phyloP scores from a whole-genome alignment of 306 rosid genomes.

The Leucaena leucocephala region DNA sequence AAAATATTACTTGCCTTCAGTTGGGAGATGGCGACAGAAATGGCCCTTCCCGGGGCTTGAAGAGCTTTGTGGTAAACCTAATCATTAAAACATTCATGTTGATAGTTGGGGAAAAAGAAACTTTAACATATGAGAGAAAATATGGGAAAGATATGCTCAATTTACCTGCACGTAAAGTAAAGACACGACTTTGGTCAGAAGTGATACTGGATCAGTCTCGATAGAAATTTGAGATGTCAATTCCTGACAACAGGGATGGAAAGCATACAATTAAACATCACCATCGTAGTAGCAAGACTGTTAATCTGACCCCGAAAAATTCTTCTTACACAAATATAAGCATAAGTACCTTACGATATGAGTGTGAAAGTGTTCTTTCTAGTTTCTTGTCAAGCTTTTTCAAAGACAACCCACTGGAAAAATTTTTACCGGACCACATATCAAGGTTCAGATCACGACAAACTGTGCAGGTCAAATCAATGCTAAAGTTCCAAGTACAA shows the following conservation, averaged over 20 bases:
- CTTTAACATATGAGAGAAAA: neutral
- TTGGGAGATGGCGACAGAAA: constrained; percentile 77
- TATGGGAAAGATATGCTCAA: constrained; percentile 18
- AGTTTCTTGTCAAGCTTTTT: constrained; percentile 95
- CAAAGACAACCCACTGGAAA: constrained; percentile 72
- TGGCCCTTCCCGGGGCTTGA: constrained; percentile 99
- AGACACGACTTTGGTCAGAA: constrained; percentile 91
- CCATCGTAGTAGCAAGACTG: constrained; percentile 17
- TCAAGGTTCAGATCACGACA: constrained; percentile 7
- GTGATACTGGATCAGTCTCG: constrained; percentile 82
- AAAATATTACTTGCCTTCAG: constrained; percentile 50
- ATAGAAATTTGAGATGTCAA: constrained; percentile 86
- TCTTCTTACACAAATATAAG: constrained; percentile 16
- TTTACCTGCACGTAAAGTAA: constrained; percentile 84
- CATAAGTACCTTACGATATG: constrained; percentile 83
- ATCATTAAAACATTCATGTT: constrained; percentile 40
- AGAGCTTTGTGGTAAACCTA: constrained; percentile 98
- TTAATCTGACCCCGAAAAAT: constrained; percentile 8
- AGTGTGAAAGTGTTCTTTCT: constrained; percentile 91
- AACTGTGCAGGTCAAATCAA: constrained; percentile 29
- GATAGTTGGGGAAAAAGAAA: constrained; percentile 17
- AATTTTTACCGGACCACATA: neutral
- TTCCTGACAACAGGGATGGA: constrained; percentile 61
- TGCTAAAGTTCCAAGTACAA: constrained; percentile 28
- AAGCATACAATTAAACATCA: constrained; percentile 21